Evolutionary conservation across 2,329 filamentous ascomycete species (phyloP).

Genomic region (Elsinoe ampelina): DNA sequence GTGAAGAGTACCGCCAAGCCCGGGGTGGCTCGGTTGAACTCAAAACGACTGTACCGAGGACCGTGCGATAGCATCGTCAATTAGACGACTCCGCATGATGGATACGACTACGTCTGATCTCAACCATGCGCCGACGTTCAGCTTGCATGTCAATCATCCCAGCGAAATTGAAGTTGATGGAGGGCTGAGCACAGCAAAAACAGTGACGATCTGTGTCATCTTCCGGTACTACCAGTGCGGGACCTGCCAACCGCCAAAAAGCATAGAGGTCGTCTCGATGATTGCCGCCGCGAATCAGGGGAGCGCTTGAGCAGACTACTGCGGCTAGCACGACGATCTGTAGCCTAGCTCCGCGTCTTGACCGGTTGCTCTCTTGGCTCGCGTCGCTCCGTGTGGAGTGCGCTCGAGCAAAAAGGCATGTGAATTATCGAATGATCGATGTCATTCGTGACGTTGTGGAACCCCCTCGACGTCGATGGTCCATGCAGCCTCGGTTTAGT

Average conservation of each 20-base stretch:
- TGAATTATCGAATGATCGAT: not conserved
- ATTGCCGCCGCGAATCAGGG: slow-evolving; percentile 8
- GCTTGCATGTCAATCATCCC: not conserved
- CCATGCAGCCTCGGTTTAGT: not conserved
- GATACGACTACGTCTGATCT: not conserved
- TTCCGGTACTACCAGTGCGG: not conserved
- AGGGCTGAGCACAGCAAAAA: not conserved
- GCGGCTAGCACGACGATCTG: not conserved
- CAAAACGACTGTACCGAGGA: too few relatives aligned
- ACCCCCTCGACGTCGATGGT: not conserved
- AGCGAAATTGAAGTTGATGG: not conserved
- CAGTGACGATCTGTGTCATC: not conserved
- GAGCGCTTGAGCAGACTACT: not conserved
- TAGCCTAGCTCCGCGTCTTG: slow-evolving; percentile 3
- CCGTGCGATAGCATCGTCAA: not conserved
- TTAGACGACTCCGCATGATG: slow-evolving; percentile 1
- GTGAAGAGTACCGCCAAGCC: too few relatives aligned
- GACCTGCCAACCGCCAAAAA: slow-evolving; percentile 1
- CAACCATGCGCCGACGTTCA: not conserved
- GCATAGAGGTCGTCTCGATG: slow-evolving; percentile 4
- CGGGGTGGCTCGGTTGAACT: too few relatives aligned
- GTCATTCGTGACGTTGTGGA: not conserved
- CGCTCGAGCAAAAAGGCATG: not conserved
- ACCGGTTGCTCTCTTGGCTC: slow-evolving; percentile 10
- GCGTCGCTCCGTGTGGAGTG: not conserved